These are phyloP conservation scores for Antitrichia curtipendula DNA, from an alignment of 225 moss, liverwort and hornwort genomes.

Conservation along the genomic window DNA sequence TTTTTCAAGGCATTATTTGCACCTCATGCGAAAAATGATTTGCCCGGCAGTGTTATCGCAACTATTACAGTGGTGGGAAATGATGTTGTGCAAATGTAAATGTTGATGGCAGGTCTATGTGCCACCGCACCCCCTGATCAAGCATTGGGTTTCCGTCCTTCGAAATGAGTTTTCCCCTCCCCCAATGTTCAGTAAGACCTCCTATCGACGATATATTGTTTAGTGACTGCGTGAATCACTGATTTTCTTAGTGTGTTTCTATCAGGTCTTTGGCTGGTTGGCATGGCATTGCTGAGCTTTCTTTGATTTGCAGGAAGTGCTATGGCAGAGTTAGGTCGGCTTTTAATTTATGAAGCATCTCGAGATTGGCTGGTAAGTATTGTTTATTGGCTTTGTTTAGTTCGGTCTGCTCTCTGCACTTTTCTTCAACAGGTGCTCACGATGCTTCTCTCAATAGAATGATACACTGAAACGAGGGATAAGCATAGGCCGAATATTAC, in stretches of 20 bases:
- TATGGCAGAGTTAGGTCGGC: conserved; percentile 79
- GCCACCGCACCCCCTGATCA: conserved; percentile 87
- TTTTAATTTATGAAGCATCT: conserved; percentile 89
- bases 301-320: conserved; percentile 62
- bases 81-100: not conserved
- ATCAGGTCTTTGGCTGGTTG: not conserved
- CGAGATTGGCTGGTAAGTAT: conserved; percentile 86
- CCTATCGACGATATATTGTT: not conserved
- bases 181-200: conserved; percentile 69
- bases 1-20: not conserved
- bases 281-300: not conserved
- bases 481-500: not conserved
- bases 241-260: not conserved
- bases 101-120: conserved; percentile 56
- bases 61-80: not conserved
- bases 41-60: not conserved
- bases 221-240: not conserved
- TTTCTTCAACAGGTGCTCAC: not conserved
- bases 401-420: not conserved
- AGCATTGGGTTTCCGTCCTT: conserved; percentile 81
- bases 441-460: not conserved
- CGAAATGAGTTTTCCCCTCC: conserved; percentile 82
- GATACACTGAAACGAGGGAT: not conserved
- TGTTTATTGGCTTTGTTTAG: not conserved
- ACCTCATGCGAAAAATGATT: not conserved